These are phyloP conservation scores for Paraconiothyrium brasiliense DNA, from an alignment of 2,329 filamentous ascomycete genomes.

Conservation along the genomic window DNA sequence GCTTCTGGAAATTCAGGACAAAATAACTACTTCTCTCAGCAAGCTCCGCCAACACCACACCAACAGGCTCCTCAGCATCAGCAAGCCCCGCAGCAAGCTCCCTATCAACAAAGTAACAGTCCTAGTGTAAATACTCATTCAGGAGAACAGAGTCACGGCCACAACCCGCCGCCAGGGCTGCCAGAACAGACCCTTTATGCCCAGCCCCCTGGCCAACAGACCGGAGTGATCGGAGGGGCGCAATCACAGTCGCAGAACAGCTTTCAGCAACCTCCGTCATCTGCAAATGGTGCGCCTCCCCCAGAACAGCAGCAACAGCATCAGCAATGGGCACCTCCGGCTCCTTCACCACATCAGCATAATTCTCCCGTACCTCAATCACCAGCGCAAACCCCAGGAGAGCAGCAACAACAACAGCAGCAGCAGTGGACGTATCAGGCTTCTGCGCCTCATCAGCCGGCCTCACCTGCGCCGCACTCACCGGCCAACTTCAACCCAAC, in stretches of 20 bases:
- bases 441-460: conserved; percentile 6
- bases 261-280: conserved; percentile 23
- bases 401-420: conserved; percentile 17
- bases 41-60: conserved; percentile 24
- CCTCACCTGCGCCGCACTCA: conserved; percentile 22
- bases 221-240: conserved; percentile 32
- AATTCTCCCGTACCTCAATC: conserved; percentile 21
- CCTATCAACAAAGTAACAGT: conserved; percentile 23
- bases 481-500: conserved; percentile 20
- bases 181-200: conserved; percentile 23
- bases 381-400: conserved; percentile 8
- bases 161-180: conserved; percentile 14
- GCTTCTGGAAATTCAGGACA: conserved; percentile 32
- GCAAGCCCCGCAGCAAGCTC: conserved; percentile 23
- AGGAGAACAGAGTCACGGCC: conserved; percentile 23
- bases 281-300: conserved; percentile 23
- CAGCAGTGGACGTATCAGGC: conserved; percentile 23
- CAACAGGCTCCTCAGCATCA: conserved; percentile 17
- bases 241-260: conserved; percentile 19
- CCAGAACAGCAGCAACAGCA: conserved; percentile 19
- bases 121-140: conserved; percentile 24
- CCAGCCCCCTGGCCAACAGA: conserved; percentile 36
- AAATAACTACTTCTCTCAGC: conserved; percentile 40
- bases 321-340: conserved; percentile 13
- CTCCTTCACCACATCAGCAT: conserved; percentile 8